phyloP scores from a whole-genome alignment of 306 rosid genomes.

The Trichosanthes cucumerina region DNA sequence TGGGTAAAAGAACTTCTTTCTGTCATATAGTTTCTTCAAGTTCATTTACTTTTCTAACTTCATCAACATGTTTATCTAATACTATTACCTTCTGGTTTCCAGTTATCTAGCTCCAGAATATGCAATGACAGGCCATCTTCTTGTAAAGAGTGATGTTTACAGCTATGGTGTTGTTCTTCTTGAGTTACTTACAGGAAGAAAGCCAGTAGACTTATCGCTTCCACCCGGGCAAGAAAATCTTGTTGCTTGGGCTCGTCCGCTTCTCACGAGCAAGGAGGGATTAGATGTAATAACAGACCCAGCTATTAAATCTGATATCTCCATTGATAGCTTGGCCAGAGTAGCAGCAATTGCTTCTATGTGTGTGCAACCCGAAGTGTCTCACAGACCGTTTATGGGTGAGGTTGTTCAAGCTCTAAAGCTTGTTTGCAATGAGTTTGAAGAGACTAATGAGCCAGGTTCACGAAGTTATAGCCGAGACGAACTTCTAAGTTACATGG shows the following conservation, averaged over 20 bases:
- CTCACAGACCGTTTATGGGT: slow-evolving; percentile 95
- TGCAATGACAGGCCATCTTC: slow-evolving; percentile 97
- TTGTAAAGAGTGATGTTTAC: slow-evolving; percentile 94
- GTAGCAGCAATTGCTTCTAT: slow-evolving; percentile 96
- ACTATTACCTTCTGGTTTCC: slow-evolving; percentile 15
- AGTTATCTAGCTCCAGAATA: slow-evolving; percentile 97
- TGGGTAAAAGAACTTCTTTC: slow-evolving; percentile 37
- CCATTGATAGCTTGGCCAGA: slow-evolving; percentile 50
- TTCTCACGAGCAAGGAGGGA: slow-evolving; percentile 67
- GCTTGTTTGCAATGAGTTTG: slow-evolving; percentile 82
- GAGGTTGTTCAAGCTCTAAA: slow-evolving; percentile 96
- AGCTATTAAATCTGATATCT: slow-evolving; percentile 31
- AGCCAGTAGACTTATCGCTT: slow-evolving; percentile 84
- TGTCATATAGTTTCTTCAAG: not conserved
- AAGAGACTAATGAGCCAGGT: slow-evolving; percentile 34
- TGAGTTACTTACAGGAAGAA: slow-evolving; percentile 88
- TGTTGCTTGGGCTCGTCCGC: slow-evolving; percentile 84
- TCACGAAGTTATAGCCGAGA: slow-evolving; percentile 42
- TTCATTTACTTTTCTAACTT: not conserved
- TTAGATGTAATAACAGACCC: slow-evolving; percentile 65
- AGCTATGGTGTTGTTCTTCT: slow-evolving; percentile 97
- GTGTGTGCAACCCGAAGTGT: slow-evolving; percentile 95
- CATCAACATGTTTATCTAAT: not conserved
- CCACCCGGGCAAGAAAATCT: slow-evolving; percentile 96
- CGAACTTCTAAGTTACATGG: slow-evolving; percentile 21